Evolutionary conservation across 2,329 filamentous ascomycete species (phyloP).

Genomic region (Stylonectria norvegica): DNA sequence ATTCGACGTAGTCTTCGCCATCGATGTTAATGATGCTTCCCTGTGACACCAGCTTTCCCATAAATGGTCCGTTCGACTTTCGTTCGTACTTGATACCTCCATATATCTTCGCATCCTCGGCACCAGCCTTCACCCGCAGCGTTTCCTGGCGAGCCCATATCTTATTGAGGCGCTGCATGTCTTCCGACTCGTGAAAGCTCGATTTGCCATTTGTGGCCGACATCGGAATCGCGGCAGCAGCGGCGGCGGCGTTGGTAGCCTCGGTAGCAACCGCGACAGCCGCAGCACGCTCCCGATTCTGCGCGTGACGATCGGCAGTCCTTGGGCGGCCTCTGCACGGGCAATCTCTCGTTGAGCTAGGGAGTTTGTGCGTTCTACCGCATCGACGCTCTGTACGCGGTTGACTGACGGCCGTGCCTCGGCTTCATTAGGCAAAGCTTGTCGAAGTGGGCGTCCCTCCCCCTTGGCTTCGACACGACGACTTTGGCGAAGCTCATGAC

Average conservation of each 20-base stretch:
- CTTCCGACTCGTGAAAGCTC: conserved; percentile 44
- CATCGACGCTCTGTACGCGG: conserved; percentile 27
- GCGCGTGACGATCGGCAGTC: conserved; percentile 47
- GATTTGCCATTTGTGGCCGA: conserved; percentile 26
- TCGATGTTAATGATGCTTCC: conserved; percentile 62
- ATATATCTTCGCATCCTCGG: conserved; percentile 55
- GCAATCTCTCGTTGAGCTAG: conserved; percentile 52
- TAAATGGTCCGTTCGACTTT: conserved; percentile 57
- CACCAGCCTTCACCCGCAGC: conserved; percentile 39
- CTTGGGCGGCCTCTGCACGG: conserved; percentile 49
- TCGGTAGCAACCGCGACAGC: conserved; percentile 32
- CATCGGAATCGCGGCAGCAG: conserved; percentile 26
- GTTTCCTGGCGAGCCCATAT: conserved; percentile 55
- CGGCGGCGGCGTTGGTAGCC: conserved; percentile 29
- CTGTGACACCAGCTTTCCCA: conserved; percentile 60
- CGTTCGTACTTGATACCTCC: conserved; percentile 61
- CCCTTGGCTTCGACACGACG: conserved; percentile 38
- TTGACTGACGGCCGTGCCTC: conserved; percentile 18
- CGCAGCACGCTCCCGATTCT: conserved; percentile 38
- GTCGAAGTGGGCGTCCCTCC: conserved; percentile 28
- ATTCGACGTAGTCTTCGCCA: conserved; percentile 65
- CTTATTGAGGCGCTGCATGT: conserved; percentile 51
- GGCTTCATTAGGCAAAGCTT: conserved; percentile 19
- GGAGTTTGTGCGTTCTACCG: conserved; percentile 46
- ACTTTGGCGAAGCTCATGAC: conserved; percentile 42